Conservation (phyloP, 768 basidiomycete species). For the Amanita thiersii region DNA sequence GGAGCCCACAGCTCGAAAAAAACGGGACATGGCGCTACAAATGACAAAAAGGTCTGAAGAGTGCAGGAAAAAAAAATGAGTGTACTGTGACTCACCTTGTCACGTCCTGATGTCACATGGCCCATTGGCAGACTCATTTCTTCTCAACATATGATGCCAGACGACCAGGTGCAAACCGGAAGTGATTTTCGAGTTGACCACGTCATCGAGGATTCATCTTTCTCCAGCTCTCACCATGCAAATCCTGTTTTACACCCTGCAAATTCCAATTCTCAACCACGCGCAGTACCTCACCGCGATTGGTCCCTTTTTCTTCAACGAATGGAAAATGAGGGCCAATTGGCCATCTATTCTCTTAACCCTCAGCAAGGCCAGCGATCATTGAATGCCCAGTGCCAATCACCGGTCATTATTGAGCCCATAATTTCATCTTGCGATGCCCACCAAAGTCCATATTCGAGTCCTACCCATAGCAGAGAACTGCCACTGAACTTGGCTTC, state of each 20-base stretch:
- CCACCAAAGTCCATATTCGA: no score
- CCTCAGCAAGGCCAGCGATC: constrained; percentile 7
- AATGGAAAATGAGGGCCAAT: constrained; percentile 58
- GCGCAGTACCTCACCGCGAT: constrained; percentile 22
- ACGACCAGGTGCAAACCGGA: no score
- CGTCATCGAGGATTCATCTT: no score
- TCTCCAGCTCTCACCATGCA: no score
- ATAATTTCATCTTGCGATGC: no score
- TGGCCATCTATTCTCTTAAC: constrained; percentile 15
- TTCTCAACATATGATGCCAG: no score
- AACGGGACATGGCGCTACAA: constrained; percentile 61
- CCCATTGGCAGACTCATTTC: no score
- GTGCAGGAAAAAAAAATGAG: neutral
- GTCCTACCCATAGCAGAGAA: no score
- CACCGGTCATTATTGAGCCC: no score
- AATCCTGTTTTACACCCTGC: no score
- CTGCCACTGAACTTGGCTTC: constrained; percentile 12
- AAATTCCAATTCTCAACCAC: constrained; percentile 4
- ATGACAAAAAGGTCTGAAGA: neutral
- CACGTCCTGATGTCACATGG: neutral
- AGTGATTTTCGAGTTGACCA: neutral
- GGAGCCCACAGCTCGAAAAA: constrained; percentile 80
- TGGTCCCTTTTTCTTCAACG: constrained; percentile 68
- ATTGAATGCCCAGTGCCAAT: no score
- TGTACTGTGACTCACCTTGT: no score